A percentile compares a stretch with the other conserved stretches of the same genome.
Evolutionary conservation across 495 filamentous ascomycete genomes (phyloP).

Genomic region (Durotheca rogersii): DNA sequence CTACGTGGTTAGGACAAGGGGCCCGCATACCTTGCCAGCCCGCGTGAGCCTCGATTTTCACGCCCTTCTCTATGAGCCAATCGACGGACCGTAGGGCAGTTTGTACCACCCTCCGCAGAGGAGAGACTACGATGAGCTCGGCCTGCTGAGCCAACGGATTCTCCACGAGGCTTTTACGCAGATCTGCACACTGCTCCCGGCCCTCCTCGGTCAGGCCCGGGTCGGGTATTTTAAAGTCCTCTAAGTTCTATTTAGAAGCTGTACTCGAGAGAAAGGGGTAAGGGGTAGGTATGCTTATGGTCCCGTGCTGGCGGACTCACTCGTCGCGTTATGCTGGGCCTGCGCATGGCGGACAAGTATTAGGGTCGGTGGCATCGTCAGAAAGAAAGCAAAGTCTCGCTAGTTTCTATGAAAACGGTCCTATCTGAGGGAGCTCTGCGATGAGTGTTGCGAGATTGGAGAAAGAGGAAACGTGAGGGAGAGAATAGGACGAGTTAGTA

Average conservation of each 20-base stretch:
- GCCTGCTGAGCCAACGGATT: conserved; percentile 50
- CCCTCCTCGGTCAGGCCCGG: conserved; percentile 58
- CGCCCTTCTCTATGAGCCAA: conserved; percentile 52
- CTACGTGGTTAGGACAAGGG: background rate
- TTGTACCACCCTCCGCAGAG: conserved; percentile 60
- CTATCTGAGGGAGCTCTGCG: too few species aligned
- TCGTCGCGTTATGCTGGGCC: conserved; percentile 54
- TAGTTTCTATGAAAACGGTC: too few species aligned
- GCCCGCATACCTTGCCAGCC: conserved; percentile 49
- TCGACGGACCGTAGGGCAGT: conserved; percentile 53
- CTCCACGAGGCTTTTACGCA: conserved; percentile 48
- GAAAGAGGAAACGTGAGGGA: too few species aligned
- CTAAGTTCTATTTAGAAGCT: too few species aligned
- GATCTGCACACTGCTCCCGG: conserved; percentile 49
- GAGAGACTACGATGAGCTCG: conserved; percentile 57
- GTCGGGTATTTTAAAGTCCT: conserved; percentile 54
- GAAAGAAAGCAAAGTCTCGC: background rate
- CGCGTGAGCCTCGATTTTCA: conserved; percentile 54
- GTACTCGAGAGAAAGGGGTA: too few species aligned
- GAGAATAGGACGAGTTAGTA: background rate
- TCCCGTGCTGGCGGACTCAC: conserved; percentile 33
- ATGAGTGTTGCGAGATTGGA: too few species aligned
- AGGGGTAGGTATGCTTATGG: too few species aligned
- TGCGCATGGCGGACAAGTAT: conserved; percentile 62
- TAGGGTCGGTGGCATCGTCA: conserved; percentile 56